These are phyloP conservation scores for Alternaria sp. DNA, from an alignment of 2,329 filamentous ascomycete genomes.

Conservation along the genomic window DNA sequence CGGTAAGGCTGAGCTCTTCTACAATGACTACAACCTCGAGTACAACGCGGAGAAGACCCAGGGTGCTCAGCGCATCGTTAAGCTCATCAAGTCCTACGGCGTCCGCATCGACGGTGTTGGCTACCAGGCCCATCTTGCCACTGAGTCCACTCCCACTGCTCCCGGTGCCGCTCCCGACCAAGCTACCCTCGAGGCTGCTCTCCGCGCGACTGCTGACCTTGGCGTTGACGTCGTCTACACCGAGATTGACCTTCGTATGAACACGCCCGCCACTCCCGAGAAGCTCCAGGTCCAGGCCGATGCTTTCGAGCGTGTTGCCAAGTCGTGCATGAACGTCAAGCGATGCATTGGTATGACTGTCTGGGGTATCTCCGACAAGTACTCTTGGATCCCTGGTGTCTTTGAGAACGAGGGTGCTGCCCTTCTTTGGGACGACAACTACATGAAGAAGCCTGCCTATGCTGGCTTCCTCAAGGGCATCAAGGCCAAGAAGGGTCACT, in stretches of 20 bases:
- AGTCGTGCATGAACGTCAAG: conserved; percentile 45
- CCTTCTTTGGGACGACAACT: conserved; percentile 41
- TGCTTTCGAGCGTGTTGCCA: conserved; percentile 53
- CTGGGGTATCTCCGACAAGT: conserved; percentile 57
- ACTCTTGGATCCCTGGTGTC: conserved; percentile 49
- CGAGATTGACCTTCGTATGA: conserved; percentile 65
- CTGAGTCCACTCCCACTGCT: conserved; percentile 58
- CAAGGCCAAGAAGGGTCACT: conserved; percentile 17
- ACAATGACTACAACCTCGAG: conserved; percentile 72
- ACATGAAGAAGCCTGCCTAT: conserved; percentile 48
- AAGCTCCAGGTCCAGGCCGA: conserved; percentile 56
- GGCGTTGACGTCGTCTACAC: conserved; percentile 66
- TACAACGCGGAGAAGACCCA: conserved; percentile 54
- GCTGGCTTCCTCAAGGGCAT: conserved; percentile 36
- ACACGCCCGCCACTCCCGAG: conserved; percentile 54
- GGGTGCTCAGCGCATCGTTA: conserved; percentile 46
- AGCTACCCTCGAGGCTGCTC: conserved; percentile 54
- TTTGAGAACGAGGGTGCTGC: conserved; percentile 48
- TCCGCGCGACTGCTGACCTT: conserved; percentile 59
- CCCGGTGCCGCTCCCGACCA: conserved; percentile 52
- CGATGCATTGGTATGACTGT: conserved; percentile 50
- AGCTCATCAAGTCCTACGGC: conserved; percentile 49
- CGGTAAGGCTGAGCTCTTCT: conserved; percentile 55
- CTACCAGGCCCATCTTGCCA: conserved; percentile 64
- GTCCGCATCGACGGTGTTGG: conserved; percentile 67